A percentile compares a stretch with the other conserved stretches of the same genome.
Conservation (phyloP, 1,139 yeast species). For the Torulaspora pretoriensis region DNA sequence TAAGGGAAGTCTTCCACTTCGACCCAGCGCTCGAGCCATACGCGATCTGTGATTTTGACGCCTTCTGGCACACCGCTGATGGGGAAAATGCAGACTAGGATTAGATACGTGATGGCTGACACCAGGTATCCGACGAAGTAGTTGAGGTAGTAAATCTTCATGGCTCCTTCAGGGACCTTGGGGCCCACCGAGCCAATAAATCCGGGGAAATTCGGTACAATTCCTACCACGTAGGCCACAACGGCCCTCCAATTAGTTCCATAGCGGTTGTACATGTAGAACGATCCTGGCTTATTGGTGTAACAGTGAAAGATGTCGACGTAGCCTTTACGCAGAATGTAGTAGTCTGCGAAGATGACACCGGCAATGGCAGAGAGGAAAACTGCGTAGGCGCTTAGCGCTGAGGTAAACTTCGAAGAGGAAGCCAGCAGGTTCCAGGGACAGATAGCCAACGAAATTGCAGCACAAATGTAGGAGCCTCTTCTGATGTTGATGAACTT, state of each 20-base stretch:
- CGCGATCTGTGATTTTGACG: conserved; percentile 40
- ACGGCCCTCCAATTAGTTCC: conserved; percentile 84
- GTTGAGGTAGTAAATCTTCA: conserved; percentile 63
- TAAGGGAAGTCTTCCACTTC: conserved; percentile 53
- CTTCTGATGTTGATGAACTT: conserved; percentile 77
- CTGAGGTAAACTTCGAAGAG: conserved; percentile 76
- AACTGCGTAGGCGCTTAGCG: conserved; percentile 78
- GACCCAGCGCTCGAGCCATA: conserved; percentile 54
- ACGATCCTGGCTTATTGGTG: conserved; percentile 39
- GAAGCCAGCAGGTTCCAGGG: conserved; percentile 84
- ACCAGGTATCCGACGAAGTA: conserved; percentile 71
- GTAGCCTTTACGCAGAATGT: conserved; percentile 67
- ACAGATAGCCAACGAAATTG: conserved; percentile 68
- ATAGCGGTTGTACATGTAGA: conserved; percentile 55
- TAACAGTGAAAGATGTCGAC: conserved; percentile 63
- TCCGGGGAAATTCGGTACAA: conserved; percentile 79
- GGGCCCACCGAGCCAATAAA: conserved; percentile 75
- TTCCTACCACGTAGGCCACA: conserved; percentile 66
- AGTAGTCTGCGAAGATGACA: conserved; percentile 73
- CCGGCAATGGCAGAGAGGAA: conserved; percentile 86
- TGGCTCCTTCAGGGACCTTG: conserved; percentile 72
- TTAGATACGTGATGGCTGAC: conserved; percentile 49
- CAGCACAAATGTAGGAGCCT: conserved; percentile 76
- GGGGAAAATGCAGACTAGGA: conserved; percentile 52
- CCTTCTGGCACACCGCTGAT: conserved; percentile 50